Evolutionary conservation across 2,329 filamentous ascomycete genomes (phyloP), one percentile per base, ranked within the genome.

Genomic region (Xylaria sp.): DNA sequence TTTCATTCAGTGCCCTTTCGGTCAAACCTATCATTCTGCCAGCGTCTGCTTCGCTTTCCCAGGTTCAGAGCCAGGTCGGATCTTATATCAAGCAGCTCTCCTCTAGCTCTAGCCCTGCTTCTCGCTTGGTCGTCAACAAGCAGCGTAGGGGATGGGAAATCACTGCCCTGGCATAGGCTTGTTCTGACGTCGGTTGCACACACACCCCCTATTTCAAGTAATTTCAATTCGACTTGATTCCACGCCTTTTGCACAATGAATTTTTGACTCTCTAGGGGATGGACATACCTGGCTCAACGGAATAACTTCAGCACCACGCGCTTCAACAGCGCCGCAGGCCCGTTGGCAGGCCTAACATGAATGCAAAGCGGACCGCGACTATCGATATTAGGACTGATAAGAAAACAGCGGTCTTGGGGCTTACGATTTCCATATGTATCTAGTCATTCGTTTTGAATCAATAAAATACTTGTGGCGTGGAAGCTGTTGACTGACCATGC

Each of bases 1-100:
- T 40, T 40, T 37, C 53, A 23, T 13, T 25, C n/a, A 40, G 29
- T 10, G n/a, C 32, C 32, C 29, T 5, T 16, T 37, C 53, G 53
- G 53, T 16, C 53, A 37, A 23, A 23, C 53, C 29, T 6, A 37
- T 23, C 53, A 3, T 55, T 6, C 53, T 55, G 12, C 53, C 53
- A 29, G 32, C 32, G 12, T 40, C 53, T 12, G 10, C 53, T 13
- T 55, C 53, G 32, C 29, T 55, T 16, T 35, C 18, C 12, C 53
- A 40, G 9, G 32, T 55, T 13, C 53, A 55, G n/a, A 13, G n/a
- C 29, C 53, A 55, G n/a, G 10, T 55, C n/a, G 53, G 29, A 55
- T 55, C 53, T 13, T 37, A 55, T 16, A 18, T 55, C 53, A 23
- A 37, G 53, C 53, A 55, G 12, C 53, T 55, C 53, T 55, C 53